Base-by-base conservation (phyloP, 2,329 filamentous ascomycete species). In the Botrytis aclada region DNA sequence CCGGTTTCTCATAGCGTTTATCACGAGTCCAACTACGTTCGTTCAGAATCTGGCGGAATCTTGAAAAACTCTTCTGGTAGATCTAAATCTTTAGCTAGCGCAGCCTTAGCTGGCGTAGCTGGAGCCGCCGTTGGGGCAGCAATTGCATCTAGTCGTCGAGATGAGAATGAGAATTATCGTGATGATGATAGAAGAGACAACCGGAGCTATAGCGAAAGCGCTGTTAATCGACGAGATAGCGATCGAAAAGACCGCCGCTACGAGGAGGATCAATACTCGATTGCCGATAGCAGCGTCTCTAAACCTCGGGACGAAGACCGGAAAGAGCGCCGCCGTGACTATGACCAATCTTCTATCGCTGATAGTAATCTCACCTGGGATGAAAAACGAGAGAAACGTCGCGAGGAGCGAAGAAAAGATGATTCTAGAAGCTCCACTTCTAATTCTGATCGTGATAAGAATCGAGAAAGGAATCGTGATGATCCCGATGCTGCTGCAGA, bases 1-100 rank as follows among this genome's bases (percentile, higher is more conserved):
- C 93, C 93, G 0, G 89, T 97, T 4, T 90, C 90, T 54, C 87
- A 88, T 74, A 88, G 88, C 29, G 86, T 95, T 1, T 93, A 93
- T 77, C 41, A 72, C 41, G 86, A 89, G 65, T 83, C 84, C 81
- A 34, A 78, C 81, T 69, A 83, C 82, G 43, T 80, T 78, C 76
- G 75, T 25, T 77, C 78, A 29, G 77, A 78, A 51, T 75, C 77
- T 20, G 74, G 70, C 18, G 76, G 77, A 39, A 67, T 76, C 39
- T 77, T 77, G 72, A 79, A 77, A 58, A 69, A 61, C 20, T 81
- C 76, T 18, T 81, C 83, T n/a, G 81, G 73, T 37, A 76, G 83
- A 54, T 81, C 82, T 16, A 83, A 81, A 75, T 81, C 80, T 39
- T 80, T 85, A 70, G 82, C 82, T n/a, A 82, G 83, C 76, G 81